Base-by-base conservation (phyloP, 805 yeast genomes). In the Suhomyces canberraensis region DNA sequence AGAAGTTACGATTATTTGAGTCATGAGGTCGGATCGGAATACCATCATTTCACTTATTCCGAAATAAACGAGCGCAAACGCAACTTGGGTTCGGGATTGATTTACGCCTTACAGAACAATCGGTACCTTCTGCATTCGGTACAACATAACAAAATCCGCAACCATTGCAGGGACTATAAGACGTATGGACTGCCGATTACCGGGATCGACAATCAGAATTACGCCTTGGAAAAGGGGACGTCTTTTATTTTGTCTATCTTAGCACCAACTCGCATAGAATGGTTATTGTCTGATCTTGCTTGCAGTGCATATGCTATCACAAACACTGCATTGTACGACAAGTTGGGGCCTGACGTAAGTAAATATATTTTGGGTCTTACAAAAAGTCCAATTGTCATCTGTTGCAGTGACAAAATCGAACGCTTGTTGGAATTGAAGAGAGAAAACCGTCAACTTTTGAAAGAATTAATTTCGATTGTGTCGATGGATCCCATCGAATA, bases 11-110 rank as follows among this genome's bases (percentile, higher is more conserved):
- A 67, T 51, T 48, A 60, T n/a, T 50, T 47, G 4, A 50, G 65
- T 3, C 60, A 65, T 11, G 22, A 22, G 16, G 25, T 41, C 8
- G 53, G 49, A 13, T 59, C 65, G 16, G 36, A 51, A 22, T 81
- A 69, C 60, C 56, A 67, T 3, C 69, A 61, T 50, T 61, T 70
- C 28, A 55, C 74, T 2, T 81, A 69, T 48, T 48, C 41, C 4
- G 55, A 41, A 35, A 66, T 76, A 17, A 66, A 68, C 13, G 44
- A 52, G 19, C 61, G 77, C 40, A 69, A 76, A 34, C 58, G 60
- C 26, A 48, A 64, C 35, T 61, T 79, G 19, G 89, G 85, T 4
- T 56, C 81, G 9, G 89, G 87, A 71, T 33, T 50, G n/a, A 25
- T 50, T 25, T 37, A 38, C 19, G 18, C 36, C 24, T 75, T 78